Evolutionary conservation across 208 protist genomes (phyloP).

Genomic region (Plasmodiophora brassicae): DNA sequence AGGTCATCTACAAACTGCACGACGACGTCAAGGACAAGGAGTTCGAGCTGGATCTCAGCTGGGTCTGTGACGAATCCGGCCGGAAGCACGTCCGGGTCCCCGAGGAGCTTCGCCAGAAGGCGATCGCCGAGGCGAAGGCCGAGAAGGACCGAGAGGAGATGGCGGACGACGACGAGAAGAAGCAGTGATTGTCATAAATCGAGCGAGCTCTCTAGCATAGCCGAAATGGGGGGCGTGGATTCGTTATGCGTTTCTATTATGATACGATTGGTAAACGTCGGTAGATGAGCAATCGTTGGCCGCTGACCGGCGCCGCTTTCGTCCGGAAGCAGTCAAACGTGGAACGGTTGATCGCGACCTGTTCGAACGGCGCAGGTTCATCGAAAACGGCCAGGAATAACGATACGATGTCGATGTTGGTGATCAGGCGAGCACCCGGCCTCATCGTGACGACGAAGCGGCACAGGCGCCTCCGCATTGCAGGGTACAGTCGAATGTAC

Average conservation of each 20-base stretch:
- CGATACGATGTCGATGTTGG: not conserved
- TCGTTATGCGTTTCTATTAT: no score
- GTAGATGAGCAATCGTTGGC: not conserved
- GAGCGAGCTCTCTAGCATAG: no score
- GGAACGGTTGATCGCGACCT: not conserved
- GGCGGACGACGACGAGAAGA: slow-evolving; percentile 11
- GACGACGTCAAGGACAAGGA: slow-evolving; percentile 77
- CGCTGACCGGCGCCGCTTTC: not conserved
- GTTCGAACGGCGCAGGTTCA: not conserved
- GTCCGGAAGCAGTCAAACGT: not conserved
- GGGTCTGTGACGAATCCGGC: slow-evolving; percentile 83
- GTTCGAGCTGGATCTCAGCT: slow-evolving; percentile 92
- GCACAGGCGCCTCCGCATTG: not conserved
- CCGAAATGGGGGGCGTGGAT: no score
- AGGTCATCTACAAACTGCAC: slow-evolving; percentile 65
- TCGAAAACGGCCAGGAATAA: not conserved
- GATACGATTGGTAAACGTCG: no score
- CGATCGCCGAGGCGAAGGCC: not conserved
- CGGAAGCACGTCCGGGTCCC: slow-evolving; percentile 33
- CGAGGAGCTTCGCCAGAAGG: not conserved
- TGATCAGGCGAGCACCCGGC: not conserved
- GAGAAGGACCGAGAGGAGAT: slow-evolving; percentile 32
- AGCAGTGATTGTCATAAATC: not conserved
- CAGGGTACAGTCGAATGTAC: not conserved
- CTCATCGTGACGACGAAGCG: not conserved